Evolutionary conservation across 345 rosid species (phyloP).

Genomic region (Pugionium cornutum): DNA sequence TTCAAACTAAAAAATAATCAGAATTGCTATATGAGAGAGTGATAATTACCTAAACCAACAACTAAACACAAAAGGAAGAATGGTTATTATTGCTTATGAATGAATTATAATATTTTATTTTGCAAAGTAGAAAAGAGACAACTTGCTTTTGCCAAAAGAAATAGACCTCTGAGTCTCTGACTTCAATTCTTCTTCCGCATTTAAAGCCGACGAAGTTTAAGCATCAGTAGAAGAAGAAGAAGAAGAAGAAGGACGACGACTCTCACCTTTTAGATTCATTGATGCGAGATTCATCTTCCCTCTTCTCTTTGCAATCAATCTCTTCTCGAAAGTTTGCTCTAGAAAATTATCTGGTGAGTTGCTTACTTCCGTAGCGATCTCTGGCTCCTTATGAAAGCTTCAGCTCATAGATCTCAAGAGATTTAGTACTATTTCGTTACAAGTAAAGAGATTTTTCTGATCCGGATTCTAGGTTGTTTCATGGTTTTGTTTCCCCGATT

Average conservation of each 20-base stretch:
- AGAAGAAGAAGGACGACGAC: neutral
- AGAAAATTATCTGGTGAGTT: neutral
- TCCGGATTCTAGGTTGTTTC: neutral
- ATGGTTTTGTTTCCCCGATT: conserved; percentile 20
- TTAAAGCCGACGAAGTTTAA: conserved; percentile 3
- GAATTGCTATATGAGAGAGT: neutral
- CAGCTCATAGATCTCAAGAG: neutral
- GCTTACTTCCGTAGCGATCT: conserved; percentile 11
- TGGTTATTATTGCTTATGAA: too few species aligned
- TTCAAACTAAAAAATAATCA: neutral
- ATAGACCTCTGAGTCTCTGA: too few species aligned
- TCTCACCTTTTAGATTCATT: neutral
- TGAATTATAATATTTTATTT: neutral
- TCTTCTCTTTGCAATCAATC: conserved; percentile 3
- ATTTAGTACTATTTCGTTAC: too few species aligned
- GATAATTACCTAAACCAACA: conserved; percentile 3
- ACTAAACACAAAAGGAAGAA: neutral
- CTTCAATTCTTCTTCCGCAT: too few species aligned
- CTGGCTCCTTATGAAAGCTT: neutral
- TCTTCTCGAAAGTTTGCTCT: neutral
- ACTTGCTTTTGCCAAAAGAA: too few species aligned
- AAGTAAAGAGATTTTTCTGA: neutral
- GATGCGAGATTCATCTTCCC: neutral
- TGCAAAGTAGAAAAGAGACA: too few species aligned
- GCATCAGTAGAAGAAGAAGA: neutral